These are phyloP conservation scores for Teratosphaeria gauchensis DNA, from an alignment of 2,329 filamentous ascomycete genomes.

Conservation along the genomic window DNA sequence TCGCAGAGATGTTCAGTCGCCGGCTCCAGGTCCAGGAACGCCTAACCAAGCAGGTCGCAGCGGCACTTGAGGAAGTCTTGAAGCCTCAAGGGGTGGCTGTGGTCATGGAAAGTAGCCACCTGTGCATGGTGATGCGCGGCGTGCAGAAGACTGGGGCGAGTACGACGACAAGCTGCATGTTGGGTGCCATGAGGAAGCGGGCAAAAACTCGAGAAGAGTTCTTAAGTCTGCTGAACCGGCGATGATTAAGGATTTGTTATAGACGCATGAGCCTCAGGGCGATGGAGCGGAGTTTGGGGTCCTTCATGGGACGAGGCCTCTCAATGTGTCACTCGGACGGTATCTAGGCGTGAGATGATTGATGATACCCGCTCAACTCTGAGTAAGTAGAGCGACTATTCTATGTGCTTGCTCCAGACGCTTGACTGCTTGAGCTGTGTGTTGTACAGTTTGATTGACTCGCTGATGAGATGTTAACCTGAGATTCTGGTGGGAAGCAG, in stretches of 20 bases:
- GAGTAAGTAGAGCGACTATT: constrained; percentile 15
- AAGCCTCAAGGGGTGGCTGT: constrained; percentile 92
- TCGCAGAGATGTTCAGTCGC: constrained; percentile 93
- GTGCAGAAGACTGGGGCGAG: constrained; percentile 81
- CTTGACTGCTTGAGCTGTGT: not conserved
- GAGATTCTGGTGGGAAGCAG: not conserved
- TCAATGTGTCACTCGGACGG: not conserved
- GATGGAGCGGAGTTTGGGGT: not conserved
- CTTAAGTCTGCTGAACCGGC: constrained; percentile 53
- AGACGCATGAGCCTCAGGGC: constrained; percentile 3
- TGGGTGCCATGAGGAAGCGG: constrained; percentile 88
- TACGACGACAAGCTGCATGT: constrained; percentile 92
- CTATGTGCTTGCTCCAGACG: not conserved
- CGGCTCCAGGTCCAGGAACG: constrained; percentile 93
- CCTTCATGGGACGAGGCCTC: not conserved
- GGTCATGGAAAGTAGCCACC: constrained; percentile 91
- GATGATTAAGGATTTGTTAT: constrained; percentile 1
- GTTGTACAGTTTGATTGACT: not conserved
- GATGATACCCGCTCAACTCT: constrained; percentile 28
- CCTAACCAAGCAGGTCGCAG: constrained; percentile 88
- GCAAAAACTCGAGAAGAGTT: constrained; percentile 96
- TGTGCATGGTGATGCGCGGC: constrained; percentile 99
- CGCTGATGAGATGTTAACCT: not conserved
- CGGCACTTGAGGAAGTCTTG: constrained; percentile 85
- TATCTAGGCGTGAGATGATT: not conserved